A percentile compares a stretch with the other conserved stretches of the same genome.
Conservation (phyloP, 2,329 filamentous ascomycete genomes). For the Exophiala sp. region DNA sequence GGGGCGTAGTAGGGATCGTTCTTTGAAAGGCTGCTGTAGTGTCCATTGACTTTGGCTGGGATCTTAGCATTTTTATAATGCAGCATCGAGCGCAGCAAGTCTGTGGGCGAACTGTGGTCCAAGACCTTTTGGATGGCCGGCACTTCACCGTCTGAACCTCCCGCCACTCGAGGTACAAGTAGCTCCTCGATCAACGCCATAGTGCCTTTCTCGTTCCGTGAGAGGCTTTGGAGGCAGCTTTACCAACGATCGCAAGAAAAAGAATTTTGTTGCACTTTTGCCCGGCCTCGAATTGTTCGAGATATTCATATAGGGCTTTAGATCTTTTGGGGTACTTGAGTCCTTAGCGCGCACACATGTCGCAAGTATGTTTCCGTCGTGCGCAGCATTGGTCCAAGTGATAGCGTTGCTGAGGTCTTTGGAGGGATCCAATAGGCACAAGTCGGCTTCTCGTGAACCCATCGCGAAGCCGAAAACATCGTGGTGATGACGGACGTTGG, state of each 20-base stretch:
- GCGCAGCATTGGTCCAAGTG: neutral
- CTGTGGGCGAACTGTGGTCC: neutral
- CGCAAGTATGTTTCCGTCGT: neutral
- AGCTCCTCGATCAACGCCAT: slow-evolving; percentile 5
- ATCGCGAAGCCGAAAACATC: neutral
- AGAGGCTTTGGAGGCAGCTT: neutral
- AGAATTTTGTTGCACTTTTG: neutral
- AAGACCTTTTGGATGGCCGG: neutral
- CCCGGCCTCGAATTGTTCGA: neutral
- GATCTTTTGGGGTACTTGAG: neutral
- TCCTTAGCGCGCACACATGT: neutral
- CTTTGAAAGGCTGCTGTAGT: neutral
- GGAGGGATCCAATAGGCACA: neutral
- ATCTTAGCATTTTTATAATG: neutral
- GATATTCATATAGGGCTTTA: neutral
- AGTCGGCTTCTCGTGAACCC: neutral
- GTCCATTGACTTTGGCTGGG: neutral
- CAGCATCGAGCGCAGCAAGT: neutral
- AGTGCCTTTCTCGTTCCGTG: neutral
- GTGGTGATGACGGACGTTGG: neutral
- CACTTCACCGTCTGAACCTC: neutral
- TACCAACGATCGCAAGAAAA: neutral
- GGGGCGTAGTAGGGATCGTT: slow-evolving; percentile 4
- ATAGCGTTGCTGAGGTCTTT: neutral
- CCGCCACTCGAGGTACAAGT: neutral